Percentiles rank a stretch among this genome's conserved stretches.
Evolutionary conservation across 169 alveolate species (phyloP).

Genomic region (Amoebophrya sp.): DNA sequence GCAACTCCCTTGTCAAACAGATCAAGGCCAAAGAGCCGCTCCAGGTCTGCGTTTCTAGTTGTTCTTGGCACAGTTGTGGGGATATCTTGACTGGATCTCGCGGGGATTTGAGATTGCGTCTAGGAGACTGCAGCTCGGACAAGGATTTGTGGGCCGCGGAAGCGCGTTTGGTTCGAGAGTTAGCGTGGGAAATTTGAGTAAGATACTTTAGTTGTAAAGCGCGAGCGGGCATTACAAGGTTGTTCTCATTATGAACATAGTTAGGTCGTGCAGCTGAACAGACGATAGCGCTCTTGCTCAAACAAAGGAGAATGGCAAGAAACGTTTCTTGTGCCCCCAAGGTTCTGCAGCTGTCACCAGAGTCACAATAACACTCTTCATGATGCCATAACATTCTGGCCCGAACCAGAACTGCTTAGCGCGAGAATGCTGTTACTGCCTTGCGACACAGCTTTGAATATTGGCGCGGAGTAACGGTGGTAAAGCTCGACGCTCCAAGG

Average conservation of each 20-base stretch:
- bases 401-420: neutral
- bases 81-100: neutral
- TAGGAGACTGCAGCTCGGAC: neutral
- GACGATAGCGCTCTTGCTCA: too few relatives aligned
- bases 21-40: neutral
- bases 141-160: neutral
- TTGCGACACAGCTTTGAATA: neutral
- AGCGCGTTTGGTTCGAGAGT: neutral
- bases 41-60: neutral
- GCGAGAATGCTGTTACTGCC: neutral
- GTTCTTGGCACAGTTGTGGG: neutral
- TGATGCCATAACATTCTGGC: neutral
- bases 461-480: neutral
- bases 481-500: neutral
- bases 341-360: too few relatives aligned
- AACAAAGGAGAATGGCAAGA: too few relatives aligned
- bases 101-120: neutral
- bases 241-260: too few relatives aligned
- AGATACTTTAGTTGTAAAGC: neutral
- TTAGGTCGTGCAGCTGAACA: too few relatives aligned
- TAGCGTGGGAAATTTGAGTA: neutral
- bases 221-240: too few relatives aligned
- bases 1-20: neutral
- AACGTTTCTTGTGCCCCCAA: too few relatives aligned
- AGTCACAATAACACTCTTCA: too few relatives aligned